Conservation (phyloP, 2,329 filamentous ascomycete genomes). For the Triangularia verruculosa region DNA sequence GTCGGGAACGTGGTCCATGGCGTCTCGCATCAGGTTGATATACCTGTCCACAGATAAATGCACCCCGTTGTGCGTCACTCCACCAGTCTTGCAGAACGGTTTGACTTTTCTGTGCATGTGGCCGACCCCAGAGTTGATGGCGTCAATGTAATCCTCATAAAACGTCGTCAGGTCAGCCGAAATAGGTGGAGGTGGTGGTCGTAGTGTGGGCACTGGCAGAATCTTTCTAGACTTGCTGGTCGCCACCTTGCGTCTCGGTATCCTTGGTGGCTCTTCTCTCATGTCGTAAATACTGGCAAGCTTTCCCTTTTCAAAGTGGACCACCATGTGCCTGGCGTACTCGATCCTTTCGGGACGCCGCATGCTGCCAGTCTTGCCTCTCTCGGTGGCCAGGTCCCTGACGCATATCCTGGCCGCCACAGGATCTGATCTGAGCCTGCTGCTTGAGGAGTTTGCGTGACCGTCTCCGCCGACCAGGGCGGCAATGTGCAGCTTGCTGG, state of each 20-base stretch:
- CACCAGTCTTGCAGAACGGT: constrained; percentile 20
- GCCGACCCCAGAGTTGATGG: constrained; percentile 19
- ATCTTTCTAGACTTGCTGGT: not conserved
- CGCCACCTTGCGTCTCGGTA: constrained; percentile 6
- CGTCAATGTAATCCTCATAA: constrained; percentile 22
- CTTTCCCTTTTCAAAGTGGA: constrained; percentile 16
- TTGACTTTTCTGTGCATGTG: constrained; percentile 15
- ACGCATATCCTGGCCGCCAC: constrained; percentile 21
- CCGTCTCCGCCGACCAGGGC: constrained; percentile 11
- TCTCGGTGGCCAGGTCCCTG: constrained; percentile 7
- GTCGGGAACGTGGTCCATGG: constrained; percentile 20
- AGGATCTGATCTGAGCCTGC: constrained; percentile 3
- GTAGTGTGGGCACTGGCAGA: constrained; percentile 3
- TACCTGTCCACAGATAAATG: constrained; percentile 17
- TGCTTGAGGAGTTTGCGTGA: not conserved
- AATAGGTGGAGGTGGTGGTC: constrained; percentile 16
- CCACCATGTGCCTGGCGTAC: constrained; percentile 22
- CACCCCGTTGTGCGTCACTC: constrained; percentile 19
- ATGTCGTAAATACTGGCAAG: constrained; percentile 18
- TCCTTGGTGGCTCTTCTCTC: constrained; percentile 2
- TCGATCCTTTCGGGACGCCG: constrained; percentile 8
- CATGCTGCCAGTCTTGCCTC: constrained; percentile 9
- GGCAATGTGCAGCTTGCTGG: constrained; percentile 14
- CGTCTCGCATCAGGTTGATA: constrained; percentile 18
- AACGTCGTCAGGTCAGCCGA: constrained; percentile 20